A percentile compares a stretch with the other conserved stretches of the same genome.
Evolutionary conservation across 1,284 basidiomycete genomes (phyloP).

Genomic region (Tylopilus sp.): DNA sequence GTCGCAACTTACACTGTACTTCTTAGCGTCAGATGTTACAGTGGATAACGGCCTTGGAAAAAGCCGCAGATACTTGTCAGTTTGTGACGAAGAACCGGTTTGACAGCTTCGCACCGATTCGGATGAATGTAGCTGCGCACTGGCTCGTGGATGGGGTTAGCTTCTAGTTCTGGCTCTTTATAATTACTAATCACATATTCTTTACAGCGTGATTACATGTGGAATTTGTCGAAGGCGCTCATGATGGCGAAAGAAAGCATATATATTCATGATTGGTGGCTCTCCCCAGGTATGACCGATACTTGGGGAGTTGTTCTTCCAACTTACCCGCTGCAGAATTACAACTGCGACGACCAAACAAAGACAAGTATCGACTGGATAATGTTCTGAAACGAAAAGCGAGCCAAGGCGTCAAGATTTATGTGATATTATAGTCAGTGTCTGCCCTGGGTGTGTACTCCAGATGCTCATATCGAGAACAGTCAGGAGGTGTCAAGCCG

Average conservation of each 20-base stretch:
- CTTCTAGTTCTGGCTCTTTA: conserved; percentile 10
- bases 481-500: conserved; percentile 97
- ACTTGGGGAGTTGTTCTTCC: background rate
- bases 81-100: conserved; percentile 87
- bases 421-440: conserved; percentile 88
- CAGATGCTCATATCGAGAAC: conserved; percentile 5
- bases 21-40: conserved; percentile 91
- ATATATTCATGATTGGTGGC: conserved; percentile 97
- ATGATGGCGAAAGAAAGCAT: conserved; percentile 86
- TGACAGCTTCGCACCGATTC: conserved; percentile 92
- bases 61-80: conserved; percentile 73
- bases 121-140: conserved; percentile 91
- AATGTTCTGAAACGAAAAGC: conserved; percentile 89
- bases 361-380: conserved; percentile 89
- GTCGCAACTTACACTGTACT: conserved; percentile 2
- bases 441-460: background rate
- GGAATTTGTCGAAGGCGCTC: conserved; percentile 95
- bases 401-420: conserved; percentile 94
- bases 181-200: background rate
- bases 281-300: conserved; percentile 65
- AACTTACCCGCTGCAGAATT: conserved; percentile 54
- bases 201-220: conserved; percentile 87
- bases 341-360: conserved; percentile 78
- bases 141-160: conserved; percentile 98
- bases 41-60: conserved; percentile 92